Conservation (phyloP, 805 yeast genomes). For the Cyberlindnera veronae region DNA sequence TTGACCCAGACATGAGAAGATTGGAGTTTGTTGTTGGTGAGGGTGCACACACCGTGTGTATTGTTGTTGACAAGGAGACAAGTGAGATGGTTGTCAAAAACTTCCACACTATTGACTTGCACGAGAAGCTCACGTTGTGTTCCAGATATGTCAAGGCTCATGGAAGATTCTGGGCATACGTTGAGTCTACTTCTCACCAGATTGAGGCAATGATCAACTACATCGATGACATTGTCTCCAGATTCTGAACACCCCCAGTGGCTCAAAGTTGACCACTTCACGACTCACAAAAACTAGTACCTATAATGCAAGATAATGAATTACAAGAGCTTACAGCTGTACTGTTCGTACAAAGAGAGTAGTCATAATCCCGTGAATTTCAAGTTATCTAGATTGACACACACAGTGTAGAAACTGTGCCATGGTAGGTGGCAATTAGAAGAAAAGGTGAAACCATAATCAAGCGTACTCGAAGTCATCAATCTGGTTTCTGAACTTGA, state of each 20-base stretch:
- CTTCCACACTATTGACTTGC: slow-evolving; percentile 17
- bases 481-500: slow-evolving; percentile 76
- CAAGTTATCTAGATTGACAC: not conserved
- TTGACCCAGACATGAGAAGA: slow-evolving; percentile 4
- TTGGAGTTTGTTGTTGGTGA: slow-evolving; percentile 14
- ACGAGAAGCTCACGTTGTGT: slow-evolving; percentile 21
- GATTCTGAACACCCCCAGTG: not conserved
- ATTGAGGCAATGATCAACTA: slow-evolving; percentile 25
- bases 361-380: slow-evolving; percentile 1
- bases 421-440: not conserved
- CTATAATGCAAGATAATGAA: too few relatives aligned
- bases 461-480: slow-evolving; percentile 55
- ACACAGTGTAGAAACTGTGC: not conserved
- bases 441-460: not conserved
- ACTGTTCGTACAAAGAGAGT: too few relatives aligned
- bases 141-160: slow-evolving; percentile 24
- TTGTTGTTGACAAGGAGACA: slow-evolving; percentile 9
- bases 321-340: too few relatives aligned
- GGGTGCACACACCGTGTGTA: slow-evolving; percentile 11
- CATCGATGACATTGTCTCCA: slow-evolving; percentile 14
- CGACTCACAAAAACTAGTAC: too few relatives aligned
- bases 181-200: slow-evolving; percentile 23
- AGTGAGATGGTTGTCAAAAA: slow-evolving; percentile 8
- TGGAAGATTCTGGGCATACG: slow-evolving; percentile 29
- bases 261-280: too few relatives aligned